phyloP scores from a whole-genome alignment of 495 filamentous ascomycete species.

The Tirmania nivea region DNA sequence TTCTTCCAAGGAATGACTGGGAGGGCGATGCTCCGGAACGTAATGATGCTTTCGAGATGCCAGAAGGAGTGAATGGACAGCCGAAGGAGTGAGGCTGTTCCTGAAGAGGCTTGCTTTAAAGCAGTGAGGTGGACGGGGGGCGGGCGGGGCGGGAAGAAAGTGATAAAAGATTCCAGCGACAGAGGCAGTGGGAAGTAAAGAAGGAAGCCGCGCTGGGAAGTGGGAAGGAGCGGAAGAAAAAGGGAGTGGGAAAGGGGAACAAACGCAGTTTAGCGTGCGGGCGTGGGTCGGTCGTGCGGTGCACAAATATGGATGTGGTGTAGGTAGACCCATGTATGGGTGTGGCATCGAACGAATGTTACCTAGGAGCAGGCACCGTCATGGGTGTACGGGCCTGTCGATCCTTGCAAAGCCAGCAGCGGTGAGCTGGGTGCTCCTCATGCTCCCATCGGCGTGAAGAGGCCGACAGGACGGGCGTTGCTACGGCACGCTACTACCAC shows the following conservation, averaged over 20 bases:
- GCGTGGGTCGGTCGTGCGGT: constrained; percentile 12
- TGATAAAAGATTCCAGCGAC: constrained; percentile 8
- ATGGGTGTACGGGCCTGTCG: no score
- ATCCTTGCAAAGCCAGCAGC: no score
- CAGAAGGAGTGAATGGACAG: constrained; percentile 19
- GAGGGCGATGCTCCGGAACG: background rate
- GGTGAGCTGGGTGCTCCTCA: no score
- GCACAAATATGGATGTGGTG: no score
- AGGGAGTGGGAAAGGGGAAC: constrained; percentile 13
- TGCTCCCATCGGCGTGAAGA: no score
- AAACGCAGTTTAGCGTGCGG: background rate
- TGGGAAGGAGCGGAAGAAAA: constrained; percentile 16
- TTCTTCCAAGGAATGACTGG: background rate
- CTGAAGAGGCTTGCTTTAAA: constrained; percentile 21
- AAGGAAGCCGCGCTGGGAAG: constrained; percentile 6
- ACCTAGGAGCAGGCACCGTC: no score
- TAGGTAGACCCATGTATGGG: no score
- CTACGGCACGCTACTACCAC: no score
- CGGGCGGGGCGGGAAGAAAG: constrained; percentile 14
- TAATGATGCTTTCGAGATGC: background rate
- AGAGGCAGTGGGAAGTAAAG: constrained; percentile 15
- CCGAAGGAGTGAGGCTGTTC: constrained; percentile 22
- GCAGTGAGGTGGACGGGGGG: constrained; percentile 13
- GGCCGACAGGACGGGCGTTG: no score
- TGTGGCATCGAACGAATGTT: no score